Evolutionary conservation across 2,329 filamentous ascomycete species (phyloP).

Genomic region (Macrophomina pseudophaseolina): DNA sequence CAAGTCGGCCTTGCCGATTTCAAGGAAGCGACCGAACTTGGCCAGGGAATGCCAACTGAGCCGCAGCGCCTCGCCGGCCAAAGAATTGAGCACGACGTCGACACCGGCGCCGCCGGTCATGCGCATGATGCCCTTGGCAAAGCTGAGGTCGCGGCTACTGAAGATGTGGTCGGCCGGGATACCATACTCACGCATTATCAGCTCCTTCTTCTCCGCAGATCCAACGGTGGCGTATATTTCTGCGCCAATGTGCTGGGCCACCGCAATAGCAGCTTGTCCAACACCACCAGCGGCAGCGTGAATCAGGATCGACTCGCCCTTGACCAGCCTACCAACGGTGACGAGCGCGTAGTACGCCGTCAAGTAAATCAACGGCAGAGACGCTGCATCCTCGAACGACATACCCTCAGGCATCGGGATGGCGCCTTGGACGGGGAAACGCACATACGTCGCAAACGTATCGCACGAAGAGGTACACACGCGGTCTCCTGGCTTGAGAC

Average conservation of each 20-base stretch:
- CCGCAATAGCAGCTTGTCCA: conserved; percentile 38
- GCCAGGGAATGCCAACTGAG: conserved; percentile 37
- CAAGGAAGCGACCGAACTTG: conserved; percentile 38
- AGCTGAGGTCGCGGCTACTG: conserved; percentile 35
- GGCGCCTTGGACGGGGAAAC: conserved; percentile 22
- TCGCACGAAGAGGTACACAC: conserved; percentile 49
- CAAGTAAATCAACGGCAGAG: conserved; percentile 29
- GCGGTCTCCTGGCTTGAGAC: conserved; percentile 68
- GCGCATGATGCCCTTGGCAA: conserved; percentile 34
- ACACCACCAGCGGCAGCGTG: conserved; percentile 39
- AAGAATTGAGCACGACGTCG: conserved; percentile 43
- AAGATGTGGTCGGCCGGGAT: conserved; percentile 41
- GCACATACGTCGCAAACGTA: conserved; percentile 2
- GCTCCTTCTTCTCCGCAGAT: conserved; percentile 34
- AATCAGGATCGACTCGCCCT: conserved; percentile 37
- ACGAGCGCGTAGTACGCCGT: conserved; percentile 32
- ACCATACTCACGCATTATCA: conserved; percentile 33
- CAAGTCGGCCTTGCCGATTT: conserved; percentile 28
- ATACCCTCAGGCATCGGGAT: background rate
- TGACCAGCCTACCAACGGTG: conserved; percentile 27
- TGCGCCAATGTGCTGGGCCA: conserved; percentile 34
- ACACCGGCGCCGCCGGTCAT: conserved; percentile 38
- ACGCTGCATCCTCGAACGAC: conserved; percentile 35
- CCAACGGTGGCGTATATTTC: conserved; percentile 39
- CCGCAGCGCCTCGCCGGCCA: conserved; percentile 35